phyloP scores from a whole-genome alignment of 2,329 filamentous ascomycete species.

The Dothiorella sarmentorum region DNA sequence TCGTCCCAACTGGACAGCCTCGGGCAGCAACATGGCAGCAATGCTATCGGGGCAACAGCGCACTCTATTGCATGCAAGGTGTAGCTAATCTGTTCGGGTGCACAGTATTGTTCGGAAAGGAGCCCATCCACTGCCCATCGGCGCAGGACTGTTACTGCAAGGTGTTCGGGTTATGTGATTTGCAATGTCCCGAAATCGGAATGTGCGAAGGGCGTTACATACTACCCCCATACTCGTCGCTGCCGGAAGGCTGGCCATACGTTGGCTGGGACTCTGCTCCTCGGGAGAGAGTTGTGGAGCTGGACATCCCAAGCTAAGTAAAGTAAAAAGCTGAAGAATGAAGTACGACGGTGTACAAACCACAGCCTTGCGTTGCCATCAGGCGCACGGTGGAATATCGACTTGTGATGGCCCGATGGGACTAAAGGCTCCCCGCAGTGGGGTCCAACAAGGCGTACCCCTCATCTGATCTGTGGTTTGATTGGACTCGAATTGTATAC shows the following conservation, averaged over 20 bases:
- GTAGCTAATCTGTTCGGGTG: not conserved
- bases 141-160: conserved; percentile 64
- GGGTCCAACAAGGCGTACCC: not conserved
- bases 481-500: no score
- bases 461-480: no score
- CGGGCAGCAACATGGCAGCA: not conserved
- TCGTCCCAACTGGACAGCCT: not conserved
- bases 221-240: conserved; percentile 54
- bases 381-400: not conserved
- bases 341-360: not conserved
- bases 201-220: conserved; percentile 57
- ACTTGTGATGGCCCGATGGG: not conserved
- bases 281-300: conserved; percentile 24
- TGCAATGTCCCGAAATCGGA: conserved; percentile 40
- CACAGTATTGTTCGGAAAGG: conserved; percentile 38
- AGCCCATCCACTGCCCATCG: conserved; percentile 56
- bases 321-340: not conserved
- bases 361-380: not conserved
- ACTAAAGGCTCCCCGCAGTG: not conserved
- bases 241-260: conserved; percentile 62
- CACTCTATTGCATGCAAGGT: not conserved
- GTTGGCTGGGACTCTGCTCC: conserved; percentile 50
- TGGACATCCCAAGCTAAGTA: conserved; percentile 1
- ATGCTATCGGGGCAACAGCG: not conserved
- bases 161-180: conserved; percentile 59